Conservation (phyloP, 805 yeast species). For the Schwanniomyces sp. region DNA sequence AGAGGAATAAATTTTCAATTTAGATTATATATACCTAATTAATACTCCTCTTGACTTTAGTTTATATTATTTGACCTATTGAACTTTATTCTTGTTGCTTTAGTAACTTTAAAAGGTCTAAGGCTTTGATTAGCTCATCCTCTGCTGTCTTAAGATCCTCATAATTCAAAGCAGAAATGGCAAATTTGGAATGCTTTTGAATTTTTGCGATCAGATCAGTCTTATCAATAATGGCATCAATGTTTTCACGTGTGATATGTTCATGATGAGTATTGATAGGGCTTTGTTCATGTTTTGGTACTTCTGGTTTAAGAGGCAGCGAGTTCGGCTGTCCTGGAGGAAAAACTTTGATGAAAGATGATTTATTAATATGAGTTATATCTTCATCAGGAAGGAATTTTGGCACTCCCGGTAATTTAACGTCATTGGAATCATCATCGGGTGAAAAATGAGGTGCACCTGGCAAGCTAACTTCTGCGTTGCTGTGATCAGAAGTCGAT, state of each 20-base stretch:
- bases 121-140: conserved; percentile 54
- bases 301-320: background rate
- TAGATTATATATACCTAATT: too few species aligned
- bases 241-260: conserved; percentile 32
- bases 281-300: background rate
- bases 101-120: conserved; percentile 37
- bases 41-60: too few species aligned
- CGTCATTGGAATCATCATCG: conserved; percentile 17
- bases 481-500: background rate
- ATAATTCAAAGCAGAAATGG: conserved; percentile 75
- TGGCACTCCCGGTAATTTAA: conserved; percentile 44
- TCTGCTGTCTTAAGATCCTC: conserved; percentile 73
- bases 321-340: conserved; percentile 15
- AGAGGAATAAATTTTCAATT: too few species aligned
- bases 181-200: conserved; percentile 72
- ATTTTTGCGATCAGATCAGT: conserved; percentile 58
- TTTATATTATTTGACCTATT: background rate
- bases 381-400: conserved; percentile 42
- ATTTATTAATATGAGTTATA: conserved; percentile 33
- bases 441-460: conserved; percentile 41
- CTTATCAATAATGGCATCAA: conserved; percentile 51
- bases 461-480: conserved; percentile 22
- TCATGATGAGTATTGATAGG: conserved; percentile 4
- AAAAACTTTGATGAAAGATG: conserved; percentile 36
- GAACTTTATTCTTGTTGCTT: conserved; percentile 2